These are phyloP conservation scores for Komagataella pseudopastoris DNA, from an alignment of 805 yeast species.

Conservation along the genomic window DNA sequence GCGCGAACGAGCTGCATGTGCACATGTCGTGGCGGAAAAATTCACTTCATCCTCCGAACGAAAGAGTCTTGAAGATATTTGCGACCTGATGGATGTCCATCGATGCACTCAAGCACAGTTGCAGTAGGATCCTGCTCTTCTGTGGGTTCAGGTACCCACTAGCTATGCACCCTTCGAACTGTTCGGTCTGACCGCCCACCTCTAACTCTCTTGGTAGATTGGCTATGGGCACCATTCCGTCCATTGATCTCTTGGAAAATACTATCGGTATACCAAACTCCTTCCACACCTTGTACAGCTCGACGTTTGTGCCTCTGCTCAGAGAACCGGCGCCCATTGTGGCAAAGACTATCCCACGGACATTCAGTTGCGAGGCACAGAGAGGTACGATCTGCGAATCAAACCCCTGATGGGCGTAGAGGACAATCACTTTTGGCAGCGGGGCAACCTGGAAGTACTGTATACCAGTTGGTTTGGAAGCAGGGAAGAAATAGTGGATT, in stretches of 20 bases:
- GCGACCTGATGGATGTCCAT: slow-evolving; percentile 26
- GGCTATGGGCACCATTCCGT: slow-evolving; percentile 55
- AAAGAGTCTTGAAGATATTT: slow-evolving; percentile 33
- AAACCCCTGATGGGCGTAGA: slow-evolving; percentile 52
- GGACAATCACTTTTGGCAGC: slow-evolving; percentile 32
- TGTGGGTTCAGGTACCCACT: slow-evolving; percentile 58
- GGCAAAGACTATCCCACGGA: slow-evolving; percentile 48
- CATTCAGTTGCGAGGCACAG: slow-evolving; percentile 27
- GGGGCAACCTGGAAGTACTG: slow-evolving; percentile 22
- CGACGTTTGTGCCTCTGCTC: slow-evolving; percentile 32
- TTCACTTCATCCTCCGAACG: not conserved
- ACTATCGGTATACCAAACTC: slow-evolving; percentile 36
- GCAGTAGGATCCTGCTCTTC: slow-evolving; percentile 44
- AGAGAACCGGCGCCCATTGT: slow-evolving; percentile 65
- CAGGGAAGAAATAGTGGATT: slow-evolving; percentile 52
- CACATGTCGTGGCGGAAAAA: not conserved
- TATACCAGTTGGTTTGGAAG: slow-evolving; percentile 41
- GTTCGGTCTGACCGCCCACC: slow-evolving; percentile 8
- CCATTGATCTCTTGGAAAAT: slow-evolving; percentile 55
- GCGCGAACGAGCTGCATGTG: not conserved
- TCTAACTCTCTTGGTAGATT: slow-evolving; percentile 15
- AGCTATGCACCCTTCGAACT: slow-evolving; percentile 32
- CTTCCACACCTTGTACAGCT: slow-evolving; percentile 24
- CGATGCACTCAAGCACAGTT: slow-evolving; percentile 34
- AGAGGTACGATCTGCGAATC: slow-evolving; percentile 32